Evolutionary conservation across 768 basidiomycete genomes (phyloP), one percentile per base, ranked within the genome.

Genomic region (Suillus lakei): DNA sequence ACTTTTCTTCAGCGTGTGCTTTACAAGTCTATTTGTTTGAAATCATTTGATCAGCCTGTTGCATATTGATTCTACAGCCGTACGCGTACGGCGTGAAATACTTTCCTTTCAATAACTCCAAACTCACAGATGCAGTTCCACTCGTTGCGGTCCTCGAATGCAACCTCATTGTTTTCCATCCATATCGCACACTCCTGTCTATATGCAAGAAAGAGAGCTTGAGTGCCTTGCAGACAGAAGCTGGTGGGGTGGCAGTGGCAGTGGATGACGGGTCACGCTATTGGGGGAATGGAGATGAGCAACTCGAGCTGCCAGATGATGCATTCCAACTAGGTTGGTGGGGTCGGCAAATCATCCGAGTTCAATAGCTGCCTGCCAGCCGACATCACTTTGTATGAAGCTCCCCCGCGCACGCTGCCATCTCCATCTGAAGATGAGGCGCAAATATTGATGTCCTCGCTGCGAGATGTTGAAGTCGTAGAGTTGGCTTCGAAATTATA

Each of bases 61-160:
- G n/a, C n/a, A n/a, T n/a, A n/a, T n/a, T n/a, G n/a, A n/a, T n/a
- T n/a, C n/a, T n/a, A n/a, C n/a, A n/a, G n/a, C n/a, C n/a, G n/a
- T n/a, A n/a, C n/a, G n/a, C 87, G 23, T 92, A 93, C 71, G 86
- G 84, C 6, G 82, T 91, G 73, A 91, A 92, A 73, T 78, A 85
- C n/a, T 97, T 98, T 73, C 88, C 92, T 0, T 85, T 91, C 0
- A 96, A 98, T 73, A 92, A 96, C 71, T 86, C 91, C 13, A 96
- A 95, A 73, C 82, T 99, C 16, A 98, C 96, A 99, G 76, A 98
- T 98, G 96, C 97, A 99, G 75, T 99, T 99, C 80, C 99, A 97
- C 88, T 99, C 12, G 90, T 99, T 28, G 95, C 95, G 73, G 96
- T 99, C 74, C 86, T 99, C 32, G 96, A 98, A 76, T 98, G 97